Evolutionary conservation across 1,284 basidiomycete species (phyloP).

Genomic region (Hemileia vastatrix): DNA sequence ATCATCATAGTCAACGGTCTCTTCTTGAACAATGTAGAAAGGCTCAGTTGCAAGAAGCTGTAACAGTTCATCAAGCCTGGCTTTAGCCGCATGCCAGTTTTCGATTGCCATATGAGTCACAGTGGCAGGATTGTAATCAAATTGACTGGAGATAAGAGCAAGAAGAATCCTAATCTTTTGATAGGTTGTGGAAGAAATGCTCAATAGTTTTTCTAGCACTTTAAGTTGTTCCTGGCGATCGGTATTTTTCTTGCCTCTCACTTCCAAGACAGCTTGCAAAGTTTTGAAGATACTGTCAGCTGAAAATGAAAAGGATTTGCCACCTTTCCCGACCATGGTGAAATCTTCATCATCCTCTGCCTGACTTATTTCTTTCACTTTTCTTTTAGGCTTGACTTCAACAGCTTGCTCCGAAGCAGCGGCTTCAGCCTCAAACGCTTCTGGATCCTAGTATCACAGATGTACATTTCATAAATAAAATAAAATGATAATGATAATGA

Average conservation of each 20-base stretch:
- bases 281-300: conserved; percentile 88
- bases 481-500: not conserved
- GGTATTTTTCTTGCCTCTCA: conserved; percentile 86
- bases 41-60: conserved; percentile 62
- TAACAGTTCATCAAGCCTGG: conserved; percentile 79
- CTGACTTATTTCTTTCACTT: conserved; percentile 40
- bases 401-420: conserved; percentile 51
- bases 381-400: conserved; percentile 39
- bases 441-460: conserved; percentile 59
- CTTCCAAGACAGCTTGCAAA: conserved; percentile 81
- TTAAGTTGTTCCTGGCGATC: conserved; percentile 90
- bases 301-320: conserved; percentile 71
- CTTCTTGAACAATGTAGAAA: conserved; percentile 66
- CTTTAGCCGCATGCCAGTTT: conserved; percentile 76
- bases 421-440: conserved; percentile 72
- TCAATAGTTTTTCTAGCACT: conserved; percentile 77
- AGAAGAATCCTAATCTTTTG: conserved; percentile 89
- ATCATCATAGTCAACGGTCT: conserved; percentile 88
- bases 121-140: conserved; percentile 85
- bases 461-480: not conserved
- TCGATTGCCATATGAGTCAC: conserved; percentile 79
- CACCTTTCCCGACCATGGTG: conserved; percentile 83
- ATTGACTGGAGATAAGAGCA: conserved; percentile 83
- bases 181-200: conserved; percentile 74
- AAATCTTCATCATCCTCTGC: conserved; percentile 58